These are phyloP conservation scores for Colletotrichum limetticola DNA, from an alignment of 2,329 filamentous ascomycete genomes.

Conservation along the genomic window DNA sequence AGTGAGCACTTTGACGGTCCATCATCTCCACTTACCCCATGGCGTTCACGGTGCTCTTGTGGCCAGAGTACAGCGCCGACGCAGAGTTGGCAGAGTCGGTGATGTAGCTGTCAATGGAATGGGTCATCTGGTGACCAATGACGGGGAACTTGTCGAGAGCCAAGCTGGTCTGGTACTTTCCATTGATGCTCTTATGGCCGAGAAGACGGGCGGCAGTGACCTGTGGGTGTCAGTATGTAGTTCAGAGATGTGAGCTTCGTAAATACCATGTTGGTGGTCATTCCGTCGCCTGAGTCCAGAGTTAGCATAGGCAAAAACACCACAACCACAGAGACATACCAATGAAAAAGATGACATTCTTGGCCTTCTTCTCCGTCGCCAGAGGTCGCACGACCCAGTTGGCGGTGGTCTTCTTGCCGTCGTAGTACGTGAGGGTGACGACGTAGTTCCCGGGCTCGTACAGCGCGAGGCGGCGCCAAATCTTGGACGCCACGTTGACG, in stretches of 20 bases:
- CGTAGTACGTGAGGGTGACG: constrained; percentile 81
- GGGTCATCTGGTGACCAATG: constrained; percentile 90
- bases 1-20: neutral
- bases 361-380: constrained; percentile 76
- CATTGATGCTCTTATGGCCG: constrained; percentile 85
- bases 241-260: too few relatives aligned
- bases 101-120: constrained; percentile 86
- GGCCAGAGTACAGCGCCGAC: constrained; percentile 82
- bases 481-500: constrained; percentile 84
- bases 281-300: constrained; percentile 58
- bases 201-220: constrained; percentile 84
- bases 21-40: constrained; percentile 63
- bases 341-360: constrained; percentile 89
- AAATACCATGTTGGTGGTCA: constrained; percentile 76
- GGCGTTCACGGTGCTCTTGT: constrained; percentile 86
- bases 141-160: constrained; percentile 86
- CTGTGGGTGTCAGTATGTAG: constrained; percentile 37
- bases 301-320: neutral
- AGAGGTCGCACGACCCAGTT: constrained; percentile 82
- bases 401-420: constrained; percentile 75
- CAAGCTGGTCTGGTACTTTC: constrained; percentile 81
- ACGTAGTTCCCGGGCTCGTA: constrained; percentile 84
- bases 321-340: constrained; percentile 53
- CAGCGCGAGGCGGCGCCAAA: constrained; percentile 79
- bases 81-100: constrained; percentile 89